Evolutionary conservation across 202 grass and related monocot genomes (phyloP), one percentile per base, ranked within the genome.

Genomic region (Setaria viridis): DNA sequence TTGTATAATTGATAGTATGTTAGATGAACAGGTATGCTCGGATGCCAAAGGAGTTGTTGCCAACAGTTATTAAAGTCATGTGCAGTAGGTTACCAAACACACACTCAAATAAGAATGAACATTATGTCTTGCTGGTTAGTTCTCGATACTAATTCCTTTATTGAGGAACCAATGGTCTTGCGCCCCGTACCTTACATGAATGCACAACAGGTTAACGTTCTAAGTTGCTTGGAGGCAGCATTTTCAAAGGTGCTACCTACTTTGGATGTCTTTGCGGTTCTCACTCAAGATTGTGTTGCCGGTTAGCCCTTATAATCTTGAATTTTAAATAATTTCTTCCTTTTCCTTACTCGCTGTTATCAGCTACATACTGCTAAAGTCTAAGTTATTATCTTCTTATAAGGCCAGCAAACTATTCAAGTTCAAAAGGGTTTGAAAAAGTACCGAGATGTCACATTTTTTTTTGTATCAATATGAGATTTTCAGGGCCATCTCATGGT

Each of bases 211-310:
- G 88, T 98, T 89, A 93, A 89, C 84, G 79, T 83, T 88, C 86
- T 98, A 90, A 95, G 81, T 90, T 98, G 95, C 81, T 90, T 98
- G 87, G 91, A 91, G 67, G 85, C 85, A 83, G 87, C 91, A 84
- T 92, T 98, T 90, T 95, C 89, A 6, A 95, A 91, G 87, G 91
- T 85, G 55, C 93, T 91, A 82, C 88, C 93, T 84, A 93, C 88
- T 56, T 84, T 88, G 62, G 78, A 89, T 88, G 91, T 93, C 65
- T 93, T 92, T 74, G 87, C 80, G 55, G 87, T 98, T 86, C 86
- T 95, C 67, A 70, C 87, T 89, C 72, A 87, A 45, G 89, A 83
- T 80, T 71, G 58, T 73, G 87, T 55, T 83, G 45, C 79, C 77
- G 92, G 93, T 95, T 88, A 85, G 85, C 42, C 45, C 5, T 79